Evolutionary conservation across 2,329 filamentous ascomycete species (phyloP).

Genomic region (Cryphonectria nitschkei): DNA sequence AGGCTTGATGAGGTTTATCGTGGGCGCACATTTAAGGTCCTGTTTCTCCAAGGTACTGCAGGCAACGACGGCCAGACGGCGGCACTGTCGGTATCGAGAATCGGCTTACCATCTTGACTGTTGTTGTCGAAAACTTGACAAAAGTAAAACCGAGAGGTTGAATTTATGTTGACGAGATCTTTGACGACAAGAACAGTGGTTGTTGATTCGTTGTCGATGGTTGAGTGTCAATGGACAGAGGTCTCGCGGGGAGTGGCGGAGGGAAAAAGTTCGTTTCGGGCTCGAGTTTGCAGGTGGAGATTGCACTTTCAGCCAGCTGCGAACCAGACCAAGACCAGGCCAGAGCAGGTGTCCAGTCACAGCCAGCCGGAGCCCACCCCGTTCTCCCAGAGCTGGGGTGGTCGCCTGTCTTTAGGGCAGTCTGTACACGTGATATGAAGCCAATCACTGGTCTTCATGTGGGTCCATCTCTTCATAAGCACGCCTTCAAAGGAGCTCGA

Average conservation of each 20-base stretch:
- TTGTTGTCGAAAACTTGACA: constrained; percentile 48
- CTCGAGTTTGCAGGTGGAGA: constrained; percentile 23
- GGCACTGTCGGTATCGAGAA: constrained; percentile 23
- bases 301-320: constrained; percentile 13
- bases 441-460: not conserved
- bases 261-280: constrained; percentile 50
- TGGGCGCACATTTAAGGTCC: constrained; percentile 19
- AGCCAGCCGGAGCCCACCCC: constrained; percentile 7
- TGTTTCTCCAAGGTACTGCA: constrained; percentile 18
- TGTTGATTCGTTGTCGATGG: constrained; percentile 27
- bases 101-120: constrained; percentile 71
- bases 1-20: constrained; percentile 14
- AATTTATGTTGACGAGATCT: constrained; percentile 56
- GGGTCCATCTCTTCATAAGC: not conserved
- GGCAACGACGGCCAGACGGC: constrained; percentile 9
- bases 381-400: not conserved
- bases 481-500: constrained; percentile 7
- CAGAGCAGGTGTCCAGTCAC: not conserved
- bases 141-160: constrained; percentile 49
- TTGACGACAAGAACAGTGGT: constrained; percentile 46
- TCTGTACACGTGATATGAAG: constrained; percentile 2
- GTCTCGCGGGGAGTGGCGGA: constrained; percentile 29
- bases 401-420: constrained; percentile 8
- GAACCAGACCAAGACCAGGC: not conserved
- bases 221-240: constrained; percentile 25